Conservation (phyloP, 2,329 filamentous ascomycete genomes). For the Fusarium lyarnte region DNA sequence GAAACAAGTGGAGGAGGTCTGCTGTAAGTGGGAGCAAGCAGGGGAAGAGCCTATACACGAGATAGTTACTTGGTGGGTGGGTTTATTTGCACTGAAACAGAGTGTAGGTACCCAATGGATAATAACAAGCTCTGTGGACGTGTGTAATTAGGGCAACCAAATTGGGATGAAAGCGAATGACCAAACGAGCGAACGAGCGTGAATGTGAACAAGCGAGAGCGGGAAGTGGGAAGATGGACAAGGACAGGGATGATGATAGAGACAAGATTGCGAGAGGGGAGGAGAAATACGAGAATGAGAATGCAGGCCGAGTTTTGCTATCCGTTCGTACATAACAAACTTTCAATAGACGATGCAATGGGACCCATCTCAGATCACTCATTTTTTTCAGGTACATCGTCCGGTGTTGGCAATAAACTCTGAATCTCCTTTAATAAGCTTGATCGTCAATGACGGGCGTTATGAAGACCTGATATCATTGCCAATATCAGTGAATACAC, state of each 20-base stretch:
- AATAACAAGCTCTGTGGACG: not conserved
- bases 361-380: not conserved
- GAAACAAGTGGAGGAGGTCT: constrained; percentile 4
- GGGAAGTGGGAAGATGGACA: constrained; percentile 7
- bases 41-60: not conserved
- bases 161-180: constrained; percentile 20
- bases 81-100: constrained; percentile 18
- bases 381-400: not conserved
- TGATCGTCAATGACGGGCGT: not conserved
- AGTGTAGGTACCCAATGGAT: constrained; percentile 9
- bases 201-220: not conserved
- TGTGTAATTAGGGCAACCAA: not conserved
- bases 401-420: not conserved
- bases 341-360: constrained; percentile 1
- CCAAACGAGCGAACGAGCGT: constrained; percentile 4
- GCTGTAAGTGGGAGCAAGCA: constrained; percentile 6
- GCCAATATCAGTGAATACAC: not conserved
- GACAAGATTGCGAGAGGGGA: constrained; percentile 1
- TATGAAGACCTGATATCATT: not conserved
- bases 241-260: constrained; percentile 27
- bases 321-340: constrained; percentile 7
- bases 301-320: not conserved
- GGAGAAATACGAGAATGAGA: constrained; percentile 16
- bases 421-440: not conserved
- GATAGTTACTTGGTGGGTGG: constrained; percentile 1